phyloP scores from a whole-genome alignment of 108 stramenopile species.

The Phaeodactylum tricornutum region DNA sequence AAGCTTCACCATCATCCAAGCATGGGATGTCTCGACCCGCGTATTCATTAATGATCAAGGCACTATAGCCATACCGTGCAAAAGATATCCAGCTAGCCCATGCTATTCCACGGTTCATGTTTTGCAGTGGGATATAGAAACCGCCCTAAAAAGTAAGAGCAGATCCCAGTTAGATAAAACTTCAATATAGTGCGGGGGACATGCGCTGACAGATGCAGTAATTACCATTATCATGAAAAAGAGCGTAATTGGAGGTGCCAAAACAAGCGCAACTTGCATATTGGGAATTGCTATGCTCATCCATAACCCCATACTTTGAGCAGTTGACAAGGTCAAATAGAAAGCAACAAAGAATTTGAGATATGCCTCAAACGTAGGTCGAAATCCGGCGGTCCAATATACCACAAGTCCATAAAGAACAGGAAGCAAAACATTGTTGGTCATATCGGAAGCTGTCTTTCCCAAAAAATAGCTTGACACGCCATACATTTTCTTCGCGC shows the following conservation, averaged over 20 bases:
- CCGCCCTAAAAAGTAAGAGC: constrained; percentile 36
- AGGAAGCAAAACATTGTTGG: constrained; percentile 51
- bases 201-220: too few relatives aligned
- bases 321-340: constrained; percentile 52
- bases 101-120: constrained; percentile 34
- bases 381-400: constrained; percentile 52
- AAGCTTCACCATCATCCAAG: constrained; percentile 5
- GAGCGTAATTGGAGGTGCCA: constrained; percentile 57
- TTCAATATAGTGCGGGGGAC: too few relatives aligned
- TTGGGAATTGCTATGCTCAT: constrained; percentile 49
- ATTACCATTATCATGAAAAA: constrained; percentile 57
- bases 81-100: constrained; percentile 57
- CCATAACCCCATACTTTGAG: constrained; percentile 64
- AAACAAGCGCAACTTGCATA: constrained; percentile 34
- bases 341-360: constrained; percentile 44
- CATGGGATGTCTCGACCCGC: constrained; percentile 46
- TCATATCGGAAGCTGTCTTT: constrained; percentile 59
- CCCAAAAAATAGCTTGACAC: constrained; percentile 70
- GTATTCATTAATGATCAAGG: constrained; percentile 62
- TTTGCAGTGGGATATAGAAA: constrained; percentile 63
- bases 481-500: constrained; percentile 78
- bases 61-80: constrained; percentile 68
- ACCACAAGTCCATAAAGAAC: constrained; percentile 38
- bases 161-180: not conserved
- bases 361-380: constrained; percentile 28